Conservation (phyloP, 2,329 filamentous ascomycete species). For the Akanthomyces uredinophilus region DNA sequence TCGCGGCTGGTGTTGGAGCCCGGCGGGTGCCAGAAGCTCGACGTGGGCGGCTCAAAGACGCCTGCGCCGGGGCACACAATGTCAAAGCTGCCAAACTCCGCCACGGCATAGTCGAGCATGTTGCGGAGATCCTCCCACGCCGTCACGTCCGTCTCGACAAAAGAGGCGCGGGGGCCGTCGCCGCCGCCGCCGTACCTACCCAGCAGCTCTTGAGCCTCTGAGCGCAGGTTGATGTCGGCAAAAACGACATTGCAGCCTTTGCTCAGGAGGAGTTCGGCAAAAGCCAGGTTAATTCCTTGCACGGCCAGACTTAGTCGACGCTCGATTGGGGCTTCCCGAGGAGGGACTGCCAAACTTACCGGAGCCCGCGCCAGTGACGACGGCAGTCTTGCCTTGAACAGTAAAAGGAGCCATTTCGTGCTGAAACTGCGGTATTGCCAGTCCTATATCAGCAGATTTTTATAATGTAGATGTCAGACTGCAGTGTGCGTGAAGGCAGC, state of each 20-base stretch:
- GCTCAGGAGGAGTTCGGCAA: constrained; percentile 37
- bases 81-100: constrained; percentile 35
- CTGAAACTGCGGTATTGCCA: too few species aligned
- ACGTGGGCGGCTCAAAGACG: constrained; percentile 41
- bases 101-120: constrained; percentile 30
- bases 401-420: constrained; percentile 18
- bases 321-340: not conserved
- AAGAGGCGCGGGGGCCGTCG: constrained; percentile 28
- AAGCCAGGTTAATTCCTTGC: constrained; percentile 39
- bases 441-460: not conserved
- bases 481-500: not conserved
- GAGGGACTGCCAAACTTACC: constrained; percentile 15
- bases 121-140: constrained; percentile 33
- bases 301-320: not conserved
- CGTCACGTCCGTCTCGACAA: constrained; percentile 40
- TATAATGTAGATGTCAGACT: not conserved
- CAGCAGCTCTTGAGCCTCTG: constrained; percentile 35
- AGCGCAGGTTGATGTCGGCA: constrained; percentile 38
- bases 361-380: constrained; percentile 27
- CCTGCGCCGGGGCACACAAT: constrained; percentile 43
- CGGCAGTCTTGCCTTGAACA: constrained; percentile 25
- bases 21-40: constrained; percentile 38
- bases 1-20: constrained; percentile 31
- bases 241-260: constrained; percentile 41
- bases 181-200: constrained; percentile 17